phyloP scores from a whole-genome alignment of 176 grass and related monocot genomes.

The Eleusine coracana region DNA sequence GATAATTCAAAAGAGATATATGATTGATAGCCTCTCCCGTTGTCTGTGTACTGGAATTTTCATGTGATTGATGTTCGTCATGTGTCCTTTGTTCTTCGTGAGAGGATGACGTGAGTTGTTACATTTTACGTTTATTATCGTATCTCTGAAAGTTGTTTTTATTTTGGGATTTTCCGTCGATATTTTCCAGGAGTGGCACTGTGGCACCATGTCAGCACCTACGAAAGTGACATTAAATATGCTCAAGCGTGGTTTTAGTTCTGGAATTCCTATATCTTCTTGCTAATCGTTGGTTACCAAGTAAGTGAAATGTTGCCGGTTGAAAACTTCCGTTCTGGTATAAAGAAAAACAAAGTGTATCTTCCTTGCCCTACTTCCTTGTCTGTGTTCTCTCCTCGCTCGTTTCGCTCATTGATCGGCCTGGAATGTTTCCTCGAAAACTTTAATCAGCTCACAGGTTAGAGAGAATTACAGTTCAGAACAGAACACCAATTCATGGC shows the following conservation, averaged over 20 bases:
- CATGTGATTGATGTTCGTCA: not conserved
- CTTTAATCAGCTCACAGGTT: no score
- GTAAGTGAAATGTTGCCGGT: no score
- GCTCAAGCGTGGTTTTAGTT: not conserved
- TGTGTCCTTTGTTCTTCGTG: not conserved
- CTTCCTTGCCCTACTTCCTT: no score
- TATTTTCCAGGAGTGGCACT: not conserved
- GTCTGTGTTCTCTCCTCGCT: no score
- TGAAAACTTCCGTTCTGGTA: no score
- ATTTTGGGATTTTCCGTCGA: not conserved
- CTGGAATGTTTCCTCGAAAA: no score
- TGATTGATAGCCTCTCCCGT: not conserved
- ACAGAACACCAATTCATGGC: no score
- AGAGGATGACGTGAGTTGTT: not conserved
- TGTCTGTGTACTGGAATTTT: not conserved
- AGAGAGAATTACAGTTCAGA: no score
- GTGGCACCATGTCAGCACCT: not conserved
- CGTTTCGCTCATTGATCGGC: no score
- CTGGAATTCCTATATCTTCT: not conserved
- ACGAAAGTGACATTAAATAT: not conserved
- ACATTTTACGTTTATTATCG: no score
- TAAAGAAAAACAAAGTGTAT: no score
- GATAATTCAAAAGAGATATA: constrained; percentile 32
- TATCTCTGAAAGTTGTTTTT: not conserved
- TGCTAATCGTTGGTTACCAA: no score